Evolutionary conservation across 2,329 filamentous ascomycete genomes (phyloP).

Genomic region (Alternaria sp.): DNA sequence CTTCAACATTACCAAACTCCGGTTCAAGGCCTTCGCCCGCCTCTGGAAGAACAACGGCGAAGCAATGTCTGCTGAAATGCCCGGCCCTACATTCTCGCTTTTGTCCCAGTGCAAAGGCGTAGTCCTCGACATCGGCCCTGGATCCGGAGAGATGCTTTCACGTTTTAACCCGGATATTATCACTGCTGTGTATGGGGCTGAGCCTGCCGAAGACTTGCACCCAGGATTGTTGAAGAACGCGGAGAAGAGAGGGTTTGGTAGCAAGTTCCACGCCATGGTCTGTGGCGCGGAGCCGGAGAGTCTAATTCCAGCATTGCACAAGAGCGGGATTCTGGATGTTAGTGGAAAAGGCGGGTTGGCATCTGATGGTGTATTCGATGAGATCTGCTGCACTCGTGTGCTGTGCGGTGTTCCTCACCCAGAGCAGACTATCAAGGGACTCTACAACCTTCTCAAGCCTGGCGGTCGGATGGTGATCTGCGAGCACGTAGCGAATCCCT

Average conservation of each 20-base stretch:
- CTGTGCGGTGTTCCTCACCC: constrained; percentile 61
- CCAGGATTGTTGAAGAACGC: constrained; percentile 51
- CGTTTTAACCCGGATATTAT: constrained; percentile 54
- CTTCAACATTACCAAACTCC: constrained; percentile 38
- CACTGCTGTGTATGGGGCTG: constrained; percentile 60
- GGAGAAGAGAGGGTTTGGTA: constrained; percentile 49
- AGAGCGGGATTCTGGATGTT: constrained; percentile 48
- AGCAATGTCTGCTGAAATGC: constrained; percentile 47
- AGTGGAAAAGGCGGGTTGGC: constrained; percentile 28
- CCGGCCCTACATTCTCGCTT: constrained; percentile 36
- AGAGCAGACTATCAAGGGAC: constrained; percentile 52
- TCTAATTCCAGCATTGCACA: constrained; percentile 54
- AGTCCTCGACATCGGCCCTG: constrained; percentile 55
- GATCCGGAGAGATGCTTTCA: constrained; percentile 58
- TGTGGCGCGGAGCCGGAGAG: constrained; percentile 56
- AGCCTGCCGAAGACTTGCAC: constrained; percentile 60
- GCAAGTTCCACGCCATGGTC: constrained; percentile 58
- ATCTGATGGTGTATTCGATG: constrained; percentile 57
- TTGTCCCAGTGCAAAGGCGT: constrained; percentile 37
- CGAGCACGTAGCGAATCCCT: constrained; percentile 63
- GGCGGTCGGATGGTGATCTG: constrained; percentile 62
- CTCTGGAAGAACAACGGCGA: constrained; percentile 46
- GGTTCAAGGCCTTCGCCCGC: constrained; percentile 42
- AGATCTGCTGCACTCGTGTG: constrained; percentile 61
- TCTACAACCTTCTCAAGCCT: constrained; percentile 61